Evolutionary conservation across 805 yeast genomes (phyloP).

Genomic region (Grigorovia jiainica): DNA sequence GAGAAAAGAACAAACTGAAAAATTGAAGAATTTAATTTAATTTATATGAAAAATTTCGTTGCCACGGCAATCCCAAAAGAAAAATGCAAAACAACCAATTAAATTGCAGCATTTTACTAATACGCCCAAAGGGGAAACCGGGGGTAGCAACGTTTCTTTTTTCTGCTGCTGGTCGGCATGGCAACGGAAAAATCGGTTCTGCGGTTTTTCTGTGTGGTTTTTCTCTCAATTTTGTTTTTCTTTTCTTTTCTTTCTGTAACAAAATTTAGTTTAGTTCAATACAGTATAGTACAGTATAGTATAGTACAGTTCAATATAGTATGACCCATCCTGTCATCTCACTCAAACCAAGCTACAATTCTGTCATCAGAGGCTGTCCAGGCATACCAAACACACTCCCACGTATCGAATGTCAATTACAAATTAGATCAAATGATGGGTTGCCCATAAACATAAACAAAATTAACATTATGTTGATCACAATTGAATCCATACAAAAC

Average conservation of each 20-base stretch:
- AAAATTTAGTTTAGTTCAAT: no score
- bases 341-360: conserved; percentile 41
- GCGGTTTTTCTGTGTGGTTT: background rate
- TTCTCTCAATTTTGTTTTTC: background rate
- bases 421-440: conserved; percentile 43
- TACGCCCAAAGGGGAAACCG: background rate
- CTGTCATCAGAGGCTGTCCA: conserved; percentile 57
- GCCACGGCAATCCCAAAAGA: background rate
- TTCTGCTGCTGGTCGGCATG: background rate
- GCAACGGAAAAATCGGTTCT: background rate
- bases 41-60: background rate
- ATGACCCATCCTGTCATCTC: conserved; percentile 26
- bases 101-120: background rate
- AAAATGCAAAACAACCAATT: background rate
- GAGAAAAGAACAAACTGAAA: no score
- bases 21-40: background rate
- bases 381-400: conserved; percentile 57
- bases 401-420: conserved; percentile 47
- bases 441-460: conserved; percentile 38
- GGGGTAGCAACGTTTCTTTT: no score
- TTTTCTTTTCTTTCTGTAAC: background rate
- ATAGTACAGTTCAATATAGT: no score
- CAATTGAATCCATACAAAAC: conserved; percentile 41
- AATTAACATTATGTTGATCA: conserved; percentile 39
- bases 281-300: no score